phyloP scores from a whole-genome alignment of 192 early-diverging fungal species.

The Tieghemiomyces parasiticus region DNA sequence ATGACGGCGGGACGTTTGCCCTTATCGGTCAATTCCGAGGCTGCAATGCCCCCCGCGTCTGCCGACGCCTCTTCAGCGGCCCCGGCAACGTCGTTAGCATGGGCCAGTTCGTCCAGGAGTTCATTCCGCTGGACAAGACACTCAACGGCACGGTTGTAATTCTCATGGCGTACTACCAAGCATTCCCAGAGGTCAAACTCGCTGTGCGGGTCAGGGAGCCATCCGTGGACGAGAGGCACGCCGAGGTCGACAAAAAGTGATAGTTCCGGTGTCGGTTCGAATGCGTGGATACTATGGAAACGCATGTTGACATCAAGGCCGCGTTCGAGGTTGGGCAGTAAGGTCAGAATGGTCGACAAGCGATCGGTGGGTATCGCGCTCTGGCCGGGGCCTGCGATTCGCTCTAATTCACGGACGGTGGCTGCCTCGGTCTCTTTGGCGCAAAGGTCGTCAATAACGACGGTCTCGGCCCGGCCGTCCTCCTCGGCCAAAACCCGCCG shows the following conservation, averaged over 20 bases:
- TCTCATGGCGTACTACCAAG: constrained; percentile 34
- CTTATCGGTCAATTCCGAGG: constrained; percentile 3
- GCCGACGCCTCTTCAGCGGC: not conserved
- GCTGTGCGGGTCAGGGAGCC: constrained; percentile 54
- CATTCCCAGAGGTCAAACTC: constrained; percentile 36
- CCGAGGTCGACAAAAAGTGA: constrained; percentile 64
- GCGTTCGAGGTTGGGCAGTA: constrained; percentile 19
- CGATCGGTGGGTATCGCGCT: constrained; percentile 4
- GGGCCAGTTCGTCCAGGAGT: constrained; percentile 12
- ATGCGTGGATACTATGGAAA: constrained; percentile 58
- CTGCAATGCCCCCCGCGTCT: not conserved
- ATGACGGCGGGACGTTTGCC: too few relatives aligned
- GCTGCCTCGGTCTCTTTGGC: not conserved
- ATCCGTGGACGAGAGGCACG: constrained; percentile 79
- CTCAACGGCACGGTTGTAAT: constrained; percentile 73
- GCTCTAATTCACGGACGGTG: not conserved
- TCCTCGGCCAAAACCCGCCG: not conserved
- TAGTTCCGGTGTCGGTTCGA: constrained; percentile 51
- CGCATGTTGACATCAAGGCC: constrained; percentile 73
- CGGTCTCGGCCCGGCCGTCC: not conserved
- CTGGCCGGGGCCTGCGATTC: not conserved
- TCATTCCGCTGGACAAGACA: constrained; percentile 51
- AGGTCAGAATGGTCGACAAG: constrained; percentile 9
- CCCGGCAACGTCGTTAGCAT: not conserved
- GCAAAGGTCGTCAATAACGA: not conserved